phyloP scores from a whole-genome alignment of 1,284 basidiomycete species.

The Bothia castanella region DNA sequence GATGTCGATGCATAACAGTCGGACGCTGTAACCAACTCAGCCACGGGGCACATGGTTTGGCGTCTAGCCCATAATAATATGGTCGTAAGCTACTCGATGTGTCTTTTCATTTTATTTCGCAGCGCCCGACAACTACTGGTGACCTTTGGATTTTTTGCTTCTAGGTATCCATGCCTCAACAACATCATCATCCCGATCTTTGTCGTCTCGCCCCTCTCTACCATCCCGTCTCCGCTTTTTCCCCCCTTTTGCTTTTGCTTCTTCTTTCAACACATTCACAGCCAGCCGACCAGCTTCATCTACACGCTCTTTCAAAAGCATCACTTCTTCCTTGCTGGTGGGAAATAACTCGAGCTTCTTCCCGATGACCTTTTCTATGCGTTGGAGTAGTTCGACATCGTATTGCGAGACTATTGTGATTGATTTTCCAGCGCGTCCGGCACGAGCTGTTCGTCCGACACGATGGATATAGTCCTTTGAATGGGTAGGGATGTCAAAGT shows the following conservation, averaged over 20 bases:
- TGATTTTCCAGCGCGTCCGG: slow-evolving; percentile 92
- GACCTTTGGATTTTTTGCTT: slow-evolving; percentile 46
- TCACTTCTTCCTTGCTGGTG: slow-evolving; percentile 87
- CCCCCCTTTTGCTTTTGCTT: slow-evolving; percentile 49
- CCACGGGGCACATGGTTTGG: slow-evolving; percentile 57
- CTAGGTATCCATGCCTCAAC: slow-evolving; percentile 77
- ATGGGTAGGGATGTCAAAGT: slow-evolving; percentile 97
- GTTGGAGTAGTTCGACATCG: slow-evolving; percentile 94
- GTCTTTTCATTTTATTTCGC: no score
- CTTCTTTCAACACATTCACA: slow-evolving; percentile 73
- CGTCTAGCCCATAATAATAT: not conserved
- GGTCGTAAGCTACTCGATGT: no score
- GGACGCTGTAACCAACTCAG: slow-evolving; percentile 81
- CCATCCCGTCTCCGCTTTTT: slow-evolving; percentile 54
- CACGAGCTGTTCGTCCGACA: slow-evolving; percentile 95
- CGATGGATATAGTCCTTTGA: slow-evolving; percentile 99
- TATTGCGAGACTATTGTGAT: slow-evolving; percentile 98
- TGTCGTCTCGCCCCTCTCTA: slow-evolving; percentile 58
- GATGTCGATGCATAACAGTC: slow-evolving; percentile 60
- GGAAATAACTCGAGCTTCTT: slow-evolving; percentile 94
- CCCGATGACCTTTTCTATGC: slow-evolving; percentile 88
- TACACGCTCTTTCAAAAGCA: slow-evolving; percentile 85
- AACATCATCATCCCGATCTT: slow-evolving; percentile 83
- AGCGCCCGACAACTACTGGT: slow-evolving; percentile 22
- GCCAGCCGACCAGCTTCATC: slow-evolving; percentile 86